Evolutionary conservation across 1,284 basidiomycete species (phyloP).

Genomic region (Cerrena zonata): DNA sequence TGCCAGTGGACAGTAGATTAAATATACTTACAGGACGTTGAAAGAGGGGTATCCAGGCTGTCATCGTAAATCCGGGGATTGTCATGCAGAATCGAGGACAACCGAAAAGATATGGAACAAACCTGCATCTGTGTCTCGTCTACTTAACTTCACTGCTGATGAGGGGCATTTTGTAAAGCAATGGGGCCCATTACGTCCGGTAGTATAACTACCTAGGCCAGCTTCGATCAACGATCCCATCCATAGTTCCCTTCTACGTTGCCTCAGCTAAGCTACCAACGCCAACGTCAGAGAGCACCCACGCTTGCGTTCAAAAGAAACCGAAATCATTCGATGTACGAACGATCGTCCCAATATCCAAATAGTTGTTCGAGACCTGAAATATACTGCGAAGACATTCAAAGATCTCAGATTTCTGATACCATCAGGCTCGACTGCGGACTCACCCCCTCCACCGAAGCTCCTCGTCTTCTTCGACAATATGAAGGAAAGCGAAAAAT

Average conservation of each 20-base stretch:
- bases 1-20: not conserved
- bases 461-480: conserved; percentile 31
- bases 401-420: conserved; percentile 29
- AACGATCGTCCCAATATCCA: conserved; percentile 32
- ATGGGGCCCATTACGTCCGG: conserved; percentile 30
- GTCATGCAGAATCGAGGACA: conserved; percentile 19
- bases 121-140: conserved; percentile 16
- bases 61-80: conserved; percentile 31
- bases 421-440: conserved; percentile 7
- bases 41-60: conserved; percentile 22
- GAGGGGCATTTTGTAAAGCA: conserved; percentile 33
- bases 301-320: conserved; percentile 3
- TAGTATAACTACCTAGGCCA: conserved; percentile 25
- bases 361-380: conserved; percentile 24
- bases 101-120: conserved; percentile 23
- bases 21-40: conserved; percentile 25
- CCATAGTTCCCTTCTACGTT: conserved; percentile 26
- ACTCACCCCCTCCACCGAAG: conserved; percentile 11
- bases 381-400: conserved; percentile 19
- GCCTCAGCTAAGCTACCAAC: conserved; percentile 32
- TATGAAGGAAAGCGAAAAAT: conserved; percentile 21
- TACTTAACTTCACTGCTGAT: conserved; percentile 31
- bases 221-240: conserved; percentile 25
- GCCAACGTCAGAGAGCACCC: conserved; percentile 14
- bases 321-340: conserved; percentile 14